These are phyloP conservation scores for Trichoderma atroviride DNA, from an alignment of 2,329 filamentous ascomycete species.

Conservation along the genomic window DNA sequence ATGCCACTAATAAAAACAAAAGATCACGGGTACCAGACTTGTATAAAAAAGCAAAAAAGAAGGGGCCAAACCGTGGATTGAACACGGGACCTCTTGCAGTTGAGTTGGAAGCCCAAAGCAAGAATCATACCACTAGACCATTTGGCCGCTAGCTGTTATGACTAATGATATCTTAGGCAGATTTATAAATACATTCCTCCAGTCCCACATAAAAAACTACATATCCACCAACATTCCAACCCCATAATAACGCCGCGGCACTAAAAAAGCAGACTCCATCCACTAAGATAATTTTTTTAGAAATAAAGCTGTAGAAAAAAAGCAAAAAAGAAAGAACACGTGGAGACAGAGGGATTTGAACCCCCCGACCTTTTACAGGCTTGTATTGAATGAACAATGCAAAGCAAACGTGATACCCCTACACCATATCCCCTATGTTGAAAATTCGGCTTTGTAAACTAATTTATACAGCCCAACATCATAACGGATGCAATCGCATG, in stretches of 20 bases:
- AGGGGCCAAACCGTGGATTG: constrained; percentile 29
- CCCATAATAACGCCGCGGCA: not conserved
- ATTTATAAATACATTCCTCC: not conserved
- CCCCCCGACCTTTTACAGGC: constrained; percentile 16
- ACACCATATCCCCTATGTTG: constrained; percentile 23
- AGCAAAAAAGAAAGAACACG: constrained; percentile 2
- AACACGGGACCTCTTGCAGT: constrained; percentile 30
- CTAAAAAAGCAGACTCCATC: constrained; percentile 1
- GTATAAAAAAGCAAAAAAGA: not conserved
- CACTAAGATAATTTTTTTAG: not conserved
- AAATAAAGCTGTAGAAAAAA: not conserved
- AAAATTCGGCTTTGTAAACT: not conserved
- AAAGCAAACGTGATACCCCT: constrained; percentile 23
- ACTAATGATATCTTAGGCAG: not conserved
- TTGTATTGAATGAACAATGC: not conserved
- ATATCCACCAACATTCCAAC: not conserved
- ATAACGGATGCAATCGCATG: too few relatives aligned
- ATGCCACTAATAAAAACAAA: not conserved
- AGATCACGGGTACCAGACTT: not conserved
- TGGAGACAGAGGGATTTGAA: constrained; percentile 23
- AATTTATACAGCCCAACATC: not conserved
- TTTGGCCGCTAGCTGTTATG: constrained; percentile 24
- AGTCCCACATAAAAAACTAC: not conserved
- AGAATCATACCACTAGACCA: constrained; percentile 29
- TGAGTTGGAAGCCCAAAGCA: constrained; percentile 26